These are phyloP conservation scores for Penicillium fuscoglaucum DNA, from an alignment of 2,329 filamentous ascomycete species.

Conservation along the genomic window DNA sequence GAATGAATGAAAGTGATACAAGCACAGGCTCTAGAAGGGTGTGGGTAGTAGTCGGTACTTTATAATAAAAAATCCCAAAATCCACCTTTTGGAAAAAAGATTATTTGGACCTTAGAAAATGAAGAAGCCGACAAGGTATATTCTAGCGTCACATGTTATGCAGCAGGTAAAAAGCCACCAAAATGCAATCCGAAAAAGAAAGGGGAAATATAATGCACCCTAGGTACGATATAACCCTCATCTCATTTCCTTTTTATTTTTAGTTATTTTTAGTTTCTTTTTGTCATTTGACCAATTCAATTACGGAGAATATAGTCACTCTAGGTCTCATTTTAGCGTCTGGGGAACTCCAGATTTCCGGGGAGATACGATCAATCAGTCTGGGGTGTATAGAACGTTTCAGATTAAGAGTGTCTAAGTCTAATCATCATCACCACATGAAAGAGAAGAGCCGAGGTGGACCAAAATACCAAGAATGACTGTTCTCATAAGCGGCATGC, in stretches of 20 bases:
- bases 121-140: background rate
- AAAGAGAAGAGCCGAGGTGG: constrained; percentile 6
- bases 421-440: constrained; percentile 1
- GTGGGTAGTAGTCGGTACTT: constrained; percentile 2
- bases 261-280: background rate
- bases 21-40: background rate
- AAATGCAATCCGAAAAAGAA: constrained; percentile 2
- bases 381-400: background rate
- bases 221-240: too few species aligned
- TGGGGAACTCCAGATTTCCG: constrained; percentile 4
- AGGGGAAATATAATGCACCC: background rate
- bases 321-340: background rate
- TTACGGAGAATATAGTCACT: too few species aligned
- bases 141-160: constrained; percentile 4
- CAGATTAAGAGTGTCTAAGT: background rate
- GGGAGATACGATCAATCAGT: background rate
- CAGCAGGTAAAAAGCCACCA: background rate
- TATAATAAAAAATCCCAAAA: background rate
- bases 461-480: background rate
- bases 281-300: background rate
- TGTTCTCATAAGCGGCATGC: background rate
- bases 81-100: background rate
- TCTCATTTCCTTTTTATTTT: background rate
- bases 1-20: background rate
- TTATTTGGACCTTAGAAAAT: too few species aligned